These are phyloP conservation scores for Pythium apleroticum DNA, from an alignment of 352 stramenopile genomes.

Conservation along the genomic window DNA sequence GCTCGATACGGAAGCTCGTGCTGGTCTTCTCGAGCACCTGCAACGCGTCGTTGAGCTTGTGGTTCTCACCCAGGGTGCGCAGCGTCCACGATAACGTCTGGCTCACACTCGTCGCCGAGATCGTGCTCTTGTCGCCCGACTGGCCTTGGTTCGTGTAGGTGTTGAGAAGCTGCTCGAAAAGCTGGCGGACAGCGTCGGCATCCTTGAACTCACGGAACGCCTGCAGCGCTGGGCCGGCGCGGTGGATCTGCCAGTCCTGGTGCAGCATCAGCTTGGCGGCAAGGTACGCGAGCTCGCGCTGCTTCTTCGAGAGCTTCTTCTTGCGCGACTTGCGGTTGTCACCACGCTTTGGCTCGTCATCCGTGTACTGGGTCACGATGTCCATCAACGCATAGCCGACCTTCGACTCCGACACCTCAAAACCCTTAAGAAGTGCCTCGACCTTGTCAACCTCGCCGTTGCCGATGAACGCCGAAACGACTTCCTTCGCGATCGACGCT, in stretches of 20 bases:
- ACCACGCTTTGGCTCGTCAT: conserved; percentile 24
- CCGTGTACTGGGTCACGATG: conserved; percentile 48
- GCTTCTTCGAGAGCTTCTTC: conserved; percentile 14
- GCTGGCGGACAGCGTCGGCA: conserved; percentile 29
- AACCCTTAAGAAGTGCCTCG: conserved; percentile 49
- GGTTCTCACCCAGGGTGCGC: conserved; percentile 48
- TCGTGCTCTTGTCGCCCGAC: conserved; percentile 19
- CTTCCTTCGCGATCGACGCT: conserved; percentile 42
- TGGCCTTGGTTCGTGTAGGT: conserved; percentile 33
- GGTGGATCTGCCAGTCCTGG: conserved; percentile 49
- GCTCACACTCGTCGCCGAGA: conserved; percentile 32
- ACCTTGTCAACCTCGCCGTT: conserved; percentile 59
- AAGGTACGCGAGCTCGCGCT: conserved; percentile 49
- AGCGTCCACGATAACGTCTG: conserved; percentile 31
- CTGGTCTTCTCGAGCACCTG: conserved; percentile 36
- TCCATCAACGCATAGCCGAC: conserved; percentile 48
- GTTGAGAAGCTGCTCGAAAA: conserved; percentile 50
- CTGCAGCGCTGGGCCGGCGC: conserved; percentile 38
- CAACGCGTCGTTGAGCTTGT: conserved; percentile 37
- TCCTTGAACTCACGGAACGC: conserved; percentile 58
- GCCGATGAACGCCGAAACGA: conserved; percentile 46
- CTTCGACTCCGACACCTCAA: conserved; percentile 40
- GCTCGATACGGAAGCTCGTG: conserved; percentile 30
- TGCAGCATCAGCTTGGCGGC: conserved; percentile 55
- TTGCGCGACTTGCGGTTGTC: conserved; percentile 10